Base-by-base conservation (phyloP, 2,329 filamentous ascomycete genomes). In the Hymenoscyphus salicellus region DNA sequence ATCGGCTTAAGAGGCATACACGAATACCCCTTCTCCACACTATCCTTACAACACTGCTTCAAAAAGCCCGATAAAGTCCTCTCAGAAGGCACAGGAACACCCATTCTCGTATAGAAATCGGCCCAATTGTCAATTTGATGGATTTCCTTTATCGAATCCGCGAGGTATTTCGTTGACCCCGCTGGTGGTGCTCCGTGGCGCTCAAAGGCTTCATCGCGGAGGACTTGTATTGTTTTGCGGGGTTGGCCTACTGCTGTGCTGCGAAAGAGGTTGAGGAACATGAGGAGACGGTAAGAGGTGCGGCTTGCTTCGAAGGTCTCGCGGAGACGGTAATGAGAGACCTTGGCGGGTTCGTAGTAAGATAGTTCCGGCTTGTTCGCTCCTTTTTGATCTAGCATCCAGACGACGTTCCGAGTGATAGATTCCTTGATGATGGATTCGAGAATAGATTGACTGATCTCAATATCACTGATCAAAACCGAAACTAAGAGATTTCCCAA, bases 251-350 rank as follows among this genome's bases (percentile, higher is more conserved):
- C 77, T 3, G 79, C 80, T 0, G 77, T 79, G 58, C 73, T 77
- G 10, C 79, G 78, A 72, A 84, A 84, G 16, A 84, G 75, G 63
- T 81, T 80, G 10, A 79, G 78, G 73, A 84, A 83, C 81, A 84
- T 84, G 30, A 84, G 75, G 3, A 83, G 77, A 1, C 80, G 78
- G 70, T 84, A 84, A 0, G 80, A 82, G 0, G 80, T 82, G 32
- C 73, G 75, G 23, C 76, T 79, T 16, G 78, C 81, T 16, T 77
- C 71, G 69, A 82, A 84, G 0, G 80, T 83, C 67, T 78, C 77
- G 56, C 75, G 65, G 0, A 84, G 76, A 10, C 82, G 80, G 68
- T 84, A 83, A 0, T 74, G 64, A 1, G 80, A 83, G 17, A 79
- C 67, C 0, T 62, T 65, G 28, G 76, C 72, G 0, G 76, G 70